Evolutionary conservation across 2,329 filamentous ascomycete species (phyloP), one percentile per base, ranked within the genome.

Genomic region (Fonsecaea monophora): DNA sequence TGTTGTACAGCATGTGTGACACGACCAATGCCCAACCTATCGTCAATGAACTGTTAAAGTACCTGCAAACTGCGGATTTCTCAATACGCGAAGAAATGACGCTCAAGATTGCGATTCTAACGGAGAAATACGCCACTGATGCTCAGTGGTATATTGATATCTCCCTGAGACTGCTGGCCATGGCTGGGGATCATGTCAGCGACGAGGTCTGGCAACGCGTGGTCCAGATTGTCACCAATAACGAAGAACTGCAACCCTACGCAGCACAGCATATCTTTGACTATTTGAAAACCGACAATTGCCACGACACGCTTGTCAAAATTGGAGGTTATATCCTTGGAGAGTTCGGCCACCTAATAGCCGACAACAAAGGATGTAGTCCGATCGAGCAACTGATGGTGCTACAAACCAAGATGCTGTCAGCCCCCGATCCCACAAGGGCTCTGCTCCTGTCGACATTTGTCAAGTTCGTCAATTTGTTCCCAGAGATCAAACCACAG

Each of bases 71-170:
- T 64, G 95, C 95, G 56, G 95, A 99, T 78, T 99, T 97, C 78
- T 94, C 94, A 4, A 97, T 99, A 74, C 89, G 96, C 70, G 96
- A 99, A 81, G 95, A 99, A 79, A 99, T 99, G 95, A 95, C 98
- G 3, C 84, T 99, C 70, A 99, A 99, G 82, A 97, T 99, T 79
- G 95, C 95, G 60, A 99, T 99, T 75, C 80, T 99, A 71, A 98
- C 96, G 0, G 95, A 99, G 78, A 98, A 98, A 77, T 99, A 99
- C 77, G 95, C 95, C 30, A 97, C 94, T 0, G 95, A 99, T 75
- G 92, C 97, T 21, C 94, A 98, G 81, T 99, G 95, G 95, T 99
- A 99, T 78, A 96, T 99, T 69, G 94, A 99, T 77, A 97, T 98
- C 73, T 97, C 95, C 10, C 84, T 99, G 72, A 89, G 94, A 64